Percentiles rank a stretch among this genome's conserved stretches.
Evolutionary conservation across 169 alveolate genomes (phyloP).

Genomic region (Cryptosporidium sp.): DNA sequence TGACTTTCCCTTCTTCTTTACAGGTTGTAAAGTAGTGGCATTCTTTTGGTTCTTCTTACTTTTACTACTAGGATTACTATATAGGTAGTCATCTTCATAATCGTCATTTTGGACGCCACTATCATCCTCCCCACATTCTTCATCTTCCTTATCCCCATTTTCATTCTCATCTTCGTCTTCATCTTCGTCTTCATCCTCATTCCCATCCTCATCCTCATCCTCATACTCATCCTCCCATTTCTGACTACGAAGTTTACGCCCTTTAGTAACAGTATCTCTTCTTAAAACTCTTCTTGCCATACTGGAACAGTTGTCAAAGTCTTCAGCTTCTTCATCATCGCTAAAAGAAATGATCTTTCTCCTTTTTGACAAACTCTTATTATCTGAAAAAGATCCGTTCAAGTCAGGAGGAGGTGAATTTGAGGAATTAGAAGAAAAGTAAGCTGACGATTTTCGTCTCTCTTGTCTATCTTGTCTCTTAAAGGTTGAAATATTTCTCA

Average conservation of each 20-base stretch:
- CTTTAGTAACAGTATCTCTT: background rate
- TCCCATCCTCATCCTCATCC: background rate
- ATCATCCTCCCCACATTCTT: background rate
- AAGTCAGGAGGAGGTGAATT: background rate
- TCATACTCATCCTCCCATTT: background rate
- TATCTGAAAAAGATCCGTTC: background rate
- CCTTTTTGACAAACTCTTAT: conserved; percentile 8
- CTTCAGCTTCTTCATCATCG: background rate
- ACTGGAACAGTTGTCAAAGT: background rate
- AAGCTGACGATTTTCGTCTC: background rate
- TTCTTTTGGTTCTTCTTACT: background rate
- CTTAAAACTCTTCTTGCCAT: background rate
- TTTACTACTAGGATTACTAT: background rate
- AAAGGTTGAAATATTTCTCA: conserved; percentile 17
- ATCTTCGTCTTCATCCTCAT: background rate
- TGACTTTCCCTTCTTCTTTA: background rate
- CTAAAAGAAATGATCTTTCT: conserved; percentile 20
- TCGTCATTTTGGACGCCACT: background rate
- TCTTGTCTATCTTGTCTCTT: conserved; percentile 30
- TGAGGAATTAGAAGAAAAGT: background rate
- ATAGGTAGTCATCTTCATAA: background rate
- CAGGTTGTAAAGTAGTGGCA: background rate
- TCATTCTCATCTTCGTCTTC: background rate
- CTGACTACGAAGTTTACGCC: background rate
- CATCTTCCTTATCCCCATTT: background rate